Evolutionary conservation across 305 asterid species (phyloP).

Genomic region (Fraxinus floribunda): DNA sequence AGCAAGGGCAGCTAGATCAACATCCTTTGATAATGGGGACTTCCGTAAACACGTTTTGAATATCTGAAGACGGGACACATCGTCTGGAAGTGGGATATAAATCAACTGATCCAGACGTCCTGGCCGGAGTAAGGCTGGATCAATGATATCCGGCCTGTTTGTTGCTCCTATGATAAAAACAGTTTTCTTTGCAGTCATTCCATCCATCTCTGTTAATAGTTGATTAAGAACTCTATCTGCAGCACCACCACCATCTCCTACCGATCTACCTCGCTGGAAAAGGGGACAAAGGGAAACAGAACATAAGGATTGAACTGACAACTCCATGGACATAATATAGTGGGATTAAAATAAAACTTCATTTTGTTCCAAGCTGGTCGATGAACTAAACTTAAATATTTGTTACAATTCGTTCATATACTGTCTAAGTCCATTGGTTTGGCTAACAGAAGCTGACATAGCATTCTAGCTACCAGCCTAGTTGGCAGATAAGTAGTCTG

Average conservation of each 20-base stretch:
- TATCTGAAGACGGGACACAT: slow-evolving; percentile 42
- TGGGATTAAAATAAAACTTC: background rate
- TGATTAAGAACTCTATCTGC: slow-evolving; percentile 52
- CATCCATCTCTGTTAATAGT: slow-evolving; percentile 50
- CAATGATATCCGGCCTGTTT: slow-evolving; percentile 47
- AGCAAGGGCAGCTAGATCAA: slow-evolving; percentile 41
- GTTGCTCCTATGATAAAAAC: slow-evolving; percentile 53
- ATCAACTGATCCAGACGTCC: slow-evolving; percentile 52
- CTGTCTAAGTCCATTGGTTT: background rate
- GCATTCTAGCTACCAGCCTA: background rate
- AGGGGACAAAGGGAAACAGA: background rate
- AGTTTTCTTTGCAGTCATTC: slow-evolving; percentile 46
- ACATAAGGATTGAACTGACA: background rate
- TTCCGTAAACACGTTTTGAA: slow-evolving; percentile 44
- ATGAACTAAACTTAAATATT: background rate
- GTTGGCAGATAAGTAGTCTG: background rate
- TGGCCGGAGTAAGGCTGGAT: slow-evolving; percentile 50
- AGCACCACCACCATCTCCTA: slow-evolving; percentile 53
- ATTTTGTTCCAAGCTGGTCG: background rate
- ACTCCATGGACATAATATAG: background rate
- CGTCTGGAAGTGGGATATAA: slow-evolving; percentile 50
- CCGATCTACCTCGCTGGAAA: slow-evolving; percentile 40
- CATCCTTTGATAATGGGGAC: slow-evolving; percentile 44
- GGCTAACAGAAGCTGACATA: background rate
- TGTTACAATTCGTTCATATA: background rate